Evolutionary conservation across 1,139 yeast genomes (phyloP).

Genomic region (Yamadazyma pseudoaaseri): DNA sequence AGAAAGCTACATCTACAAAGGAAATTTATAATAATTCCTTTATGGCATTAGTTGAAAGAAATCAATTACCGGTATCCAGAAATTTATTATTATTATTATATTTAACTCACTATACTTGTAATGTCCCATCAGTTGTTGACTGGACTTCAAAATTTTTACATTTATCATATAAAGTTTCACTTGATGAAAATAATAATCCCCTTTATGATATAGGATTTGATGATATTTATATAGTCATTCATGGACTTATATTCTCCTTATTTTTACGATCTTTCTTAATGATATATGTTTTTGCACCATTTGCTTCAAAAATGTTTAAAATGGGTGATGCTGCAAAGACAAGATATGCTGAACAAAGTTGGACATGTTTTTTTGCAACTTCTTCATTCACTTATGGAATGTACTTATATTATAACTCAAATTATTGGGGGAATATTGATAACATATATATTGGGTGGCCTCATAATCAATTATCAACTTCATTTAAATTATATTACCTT

Average conservation of each 20-base stretch:
- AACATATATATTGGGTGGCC: constrained; percentile 78
- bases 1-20: too few relatives aligned
- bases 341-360: constrained; percentile 85
- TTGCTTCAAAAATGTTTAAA: constrained; percentile 46
- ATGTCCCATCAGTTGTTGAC: constrained; percentile 18
- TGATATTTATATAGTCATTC: constrained; percentile 55
- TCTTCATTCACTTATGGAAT: constrained; percentile 58
- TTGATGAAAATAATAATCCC: constrained; percentile 15
- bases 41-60: constrained; percentile 34
- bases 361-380: constrained; percentile 68
- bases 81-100: constrained; percentile 28
- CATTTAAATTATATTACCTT: constrained; percentile 71
- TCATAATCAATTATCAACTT: constrained; percentile 47
- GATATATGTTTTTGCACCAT: constrained; percentile 57
- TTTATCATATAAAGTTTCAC: constrained; percentile 45
- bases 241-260: constrained; percentile 57
- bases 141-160: constrained; percentile 45
- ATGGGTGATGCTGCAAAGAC: constrained; percentile 54
- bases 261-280: constrained; percentile 61
- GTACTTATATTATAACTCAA: constrained; percentile 54
- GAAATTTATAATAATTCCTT: too few relatives aligned
- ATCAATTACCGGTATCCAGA: constrained; percentile 38
- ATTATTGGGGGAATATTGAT: constrained; percentile 59
- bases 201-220: constrained; percentile 55
- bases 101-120: constrained; percentile 20